Percentiles rank a stretch among this genome's conserved stretches.
Conservation (phyloP, 352 stramenopile genomes). For the Phytophthora pluvialis region DNA sequence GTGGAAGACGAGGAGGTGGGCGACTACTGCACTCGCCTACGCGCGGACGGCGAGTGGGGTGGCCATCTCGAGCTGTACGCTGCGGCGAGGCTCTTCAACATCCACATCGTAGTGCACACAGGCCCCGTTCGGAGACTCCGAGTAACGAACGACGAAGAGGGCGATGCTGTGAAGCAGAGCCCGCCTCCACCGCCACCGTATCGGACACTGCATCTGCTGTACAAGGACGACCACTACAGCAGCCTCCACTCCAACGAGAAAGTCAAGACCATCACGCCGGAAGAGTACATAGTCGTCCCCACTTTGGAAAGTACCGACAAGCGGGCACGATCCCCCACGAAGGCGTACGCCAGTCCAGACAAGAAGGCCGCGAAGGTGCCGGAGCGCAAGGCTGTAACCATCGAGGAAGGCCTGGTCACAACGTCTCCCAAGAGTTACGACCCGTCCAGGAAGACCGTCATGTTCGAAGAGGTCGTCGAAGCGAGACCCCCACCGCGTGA, state of each 20-base stretch:
- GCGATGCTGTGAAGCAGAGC: slow-evolving; percentile 9
- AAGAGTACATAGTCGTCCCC: slow-evolving; percentile 6
- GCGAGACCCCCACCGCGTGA: slow-evolving; percentile 13
- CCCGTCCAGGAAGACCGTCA: slow-evolving; percentile 18
- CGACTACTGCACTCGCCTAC: slow-evolving; percentile 59
- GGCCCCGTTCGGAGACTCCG: slow-evolving; percentile 48
- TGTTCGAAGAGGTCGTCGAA: slow-evolving; percentile 26
- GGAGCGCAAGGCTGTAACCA: slow-evolving; percentile 15
- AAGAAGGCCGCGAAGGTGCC: slow-evolving; percentile 24
- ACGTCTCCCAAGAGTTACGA: slow-evolving; percentile 10
- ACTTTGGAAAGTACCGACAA: slow-evolving; percentile 11
- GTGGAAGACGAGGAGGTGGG: slow-evolving; percentile 36
- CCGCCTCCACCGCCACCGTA: slow-evolving; percentile 26
- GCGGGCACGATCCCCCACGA: slow-evolving; percentile 21
- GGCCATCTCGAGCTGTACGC: slow-evolving; percentile 71
- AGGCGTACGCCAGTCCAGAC: slow-evolving; percentile 4
- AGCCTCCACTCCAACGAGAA: slow-evolving; percentile 44
- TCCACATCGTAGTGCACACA: slow-evolving; percentile 69
- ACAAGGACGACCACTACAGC: slow-evolving; percentile 59
- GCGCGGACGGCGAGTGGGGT: slow-evolving; percentile 57
- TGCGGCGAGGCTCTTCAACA: slow-evolving; percentile 59
- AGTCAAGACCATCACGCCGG: slow-evolving; percentile 4
- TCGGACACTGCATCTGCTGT: slow-evolving; percentile 56
- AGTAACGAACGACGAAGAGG: slow-evolving; percentile 45
- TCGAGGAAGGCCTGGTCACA: slow-evolving; percentile 10